Percentiles rank a stretch among this genome's conserved stretches.
These are phyloP conservation scores for Persicaria tinctoria DNA, from an alignment of 148 eudicot genomes.

Conservation along the genomic window DNA sequence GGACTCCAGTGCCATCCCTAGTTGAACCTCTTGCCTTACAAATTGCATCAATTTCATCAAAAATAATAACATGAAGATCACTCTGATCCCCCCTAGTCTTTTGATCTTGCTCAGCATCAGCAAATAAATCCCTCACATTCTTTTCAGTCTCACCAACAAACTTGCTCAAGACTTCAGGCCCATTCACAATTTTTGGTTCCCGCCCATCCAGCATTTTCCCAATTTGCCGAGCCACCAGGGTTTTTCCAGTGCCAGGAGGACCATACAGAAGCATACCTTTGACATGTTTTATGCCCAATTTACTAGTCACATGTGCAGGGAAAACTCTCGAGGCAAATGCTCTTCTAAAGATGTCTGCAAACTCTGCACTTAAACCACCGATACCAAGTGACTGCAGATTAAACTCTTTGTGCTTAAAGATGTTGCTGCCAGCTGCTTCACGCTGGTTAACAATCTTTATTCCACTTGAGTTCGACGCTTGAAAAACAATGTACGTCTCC, in stretches of 20 bases:
- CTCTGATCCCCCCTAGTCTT: conserved; percentile 92
- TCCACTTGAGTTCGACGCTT: conserved; percentile 83
- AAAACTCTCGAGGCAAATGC: conserved; percentile 99
- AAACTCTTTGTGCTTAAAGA: conserved; percentile 88
- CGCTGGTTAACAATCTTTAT: conserved; percentile 92
- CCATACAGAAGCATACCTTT: conserved; percentile 99
- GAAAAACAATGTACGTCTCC: conserved; percentile 80
- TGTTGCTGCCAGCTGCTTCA: conserved; percentile 91
- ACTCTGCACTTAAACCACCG: conserved; percentile 91
- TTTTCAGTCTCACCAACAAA: conserved; percentile 99
- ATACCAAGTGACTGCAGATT: conserved; percentile 86
- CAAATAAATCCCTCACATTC: conserved; percentile 96
- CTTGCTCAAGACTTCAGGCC: conserved; percentile 97
- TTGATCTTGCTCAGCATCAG: conserved; percentile 98
- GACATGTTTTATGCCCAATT: conserved; percentile 94
- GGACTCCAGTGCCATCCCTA: conserved; percentile 99
- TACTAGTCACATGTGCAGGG: conserved; percentile 88
- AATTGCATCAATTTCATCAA: conserved; percentile 99
- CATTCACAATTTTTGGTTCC: conserved; percentile 99
- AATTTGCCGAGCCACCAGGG: conserved; percentile 96
- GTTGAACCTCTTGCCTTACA: conserved; percentile 99
- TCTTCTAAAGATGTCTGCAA: conserved; percentile 96
- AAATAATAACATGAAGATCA: conserved; percentile 95
- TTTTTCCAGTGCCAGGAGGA: conserved; percentile 99
- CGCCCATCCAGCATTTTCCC: conserved; percentile 94